A percentile compares a stretch with the other conserved stretches of the same genome.
These are phyloP conservation scores for Acacia pycnantha DNA, from an alignment of 331 rosid species.

Conservation along the genomic window DNA sequence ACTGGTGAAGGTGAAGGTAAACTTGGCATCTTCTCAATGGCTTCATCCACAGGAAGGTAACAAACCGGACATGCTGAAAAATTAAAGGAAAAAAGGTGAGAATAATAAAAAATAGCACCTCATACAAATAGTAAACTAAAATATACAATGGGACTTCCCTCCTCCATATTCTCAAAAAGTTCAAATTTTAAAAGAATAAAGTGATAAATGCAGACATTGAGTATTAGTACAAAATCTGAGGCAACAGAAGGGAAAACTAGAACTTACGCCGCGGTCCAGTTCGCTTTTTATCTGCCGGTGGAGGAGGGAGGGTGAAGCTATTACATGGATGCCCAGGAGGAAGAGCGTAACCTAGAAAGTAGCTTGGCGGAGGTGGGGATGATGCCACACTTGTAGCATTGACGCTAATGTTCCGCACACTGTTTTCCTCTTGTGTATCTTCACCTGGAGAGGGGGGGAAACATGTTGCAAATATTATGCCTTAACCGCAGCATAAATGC, in stretches of 20 bases:
- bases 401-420: constrained; percentile 29
- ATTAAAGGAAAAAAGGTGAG: constrained; percentile 13
- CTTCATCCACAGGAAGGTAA: constrained; percentile 93
- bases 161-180: background rate
- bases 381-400: constrained; percentile 35
- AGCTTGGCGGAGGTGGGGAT: constrained; percentile 73
- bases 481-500: constrained; percentile 5
- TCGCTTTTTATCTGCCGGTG: constrained; percentile 85
- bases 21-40: constrained; percentile 72
- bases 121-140: background rate
- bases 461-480: constrained; percentile 23
- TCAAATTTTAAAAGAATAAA: background rate
- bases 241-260: constrained; percentile 10
- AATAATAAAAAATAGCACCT: constrained; percentile 27
- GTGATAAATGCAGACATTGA: background rate
- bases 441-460: constrained; percentile 48
- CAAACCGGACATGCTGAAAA: constrained; percentile 95
- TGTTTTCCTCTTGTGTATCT: constrained; percentile 37
- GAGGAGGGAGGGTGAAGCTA: constrained; percentile 75
- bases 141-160: background rate
- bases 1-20: constrained; percentile 77
- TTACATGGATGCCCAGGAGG: constrained; percentile 81
- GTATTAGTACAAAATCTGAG: background rate
- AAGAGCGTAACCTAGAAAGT: constrained; percentile 75
- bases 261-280: constrained; percentile 79